Conservation (phyloP, 257 asterid species). For the Nicotiana paniculata region DNA sequence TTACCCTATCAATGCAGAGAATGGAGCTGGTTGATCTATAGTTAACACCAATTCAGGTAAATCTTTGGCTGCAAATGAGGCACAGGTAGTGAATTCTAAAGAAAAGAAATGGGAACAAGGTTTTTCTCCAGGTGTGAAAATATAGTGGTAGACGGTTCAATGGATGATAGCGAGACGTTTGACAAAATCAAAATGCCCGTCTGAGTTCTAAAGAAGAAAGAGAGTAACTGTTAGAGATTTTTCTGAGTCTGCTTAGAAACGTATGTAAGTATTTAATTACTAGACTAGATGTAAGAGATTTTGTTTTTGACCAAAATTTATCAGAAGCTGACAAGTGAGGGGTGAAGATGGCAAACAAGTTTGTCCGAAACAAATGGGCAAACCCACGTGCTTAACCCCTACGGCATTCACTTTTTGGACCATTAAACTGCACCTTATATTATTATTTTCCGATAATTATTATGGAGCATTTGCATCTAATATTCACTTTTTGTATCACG, state of each 20-base stretch:
- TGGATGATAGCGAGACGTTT: background rate
- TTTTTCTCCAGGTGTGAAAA: background rate
- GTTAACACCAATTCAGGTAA: background rate
- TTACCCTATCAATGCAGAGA: background rate
- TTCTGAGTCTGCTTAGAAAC: background rate
- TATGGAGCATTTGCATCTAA: too few relatives aligned
- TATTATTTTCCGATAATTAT: too few relatives aligned
- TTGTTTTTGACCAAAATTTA: background rate
- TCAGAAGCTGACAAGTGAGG: background rate
- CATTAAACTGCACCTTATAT: background rate
- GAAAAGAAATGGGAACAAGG: background rate
- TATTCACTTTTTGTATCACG: too few relatives aligned
- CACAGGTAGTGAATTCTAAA: background rate
- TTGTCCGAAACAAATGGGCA: slow-evolving; percentile 3
- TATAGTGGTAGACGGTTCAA: background rate
- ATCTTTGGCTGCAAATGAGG: background rate
- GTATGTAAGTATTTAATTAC: background rate
- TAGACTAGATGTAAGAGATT: background rate
- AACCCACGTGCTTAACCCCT: background rate
- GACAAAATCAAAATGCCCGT: background rate
- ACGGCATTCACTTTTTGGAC: background rate
- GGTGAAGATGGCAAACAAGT: too few relatives aligned
- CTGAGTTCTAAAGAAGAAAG: background rate
- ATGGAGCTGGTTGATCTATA: background rate
- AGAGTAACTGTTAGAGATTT: background rate